These are phyloP conservation scores for Leptosphaerulina australis DNA, from an alignment of 2,329 filamentous ascomycete genomes.

Conservation along the genomic window DNA sequence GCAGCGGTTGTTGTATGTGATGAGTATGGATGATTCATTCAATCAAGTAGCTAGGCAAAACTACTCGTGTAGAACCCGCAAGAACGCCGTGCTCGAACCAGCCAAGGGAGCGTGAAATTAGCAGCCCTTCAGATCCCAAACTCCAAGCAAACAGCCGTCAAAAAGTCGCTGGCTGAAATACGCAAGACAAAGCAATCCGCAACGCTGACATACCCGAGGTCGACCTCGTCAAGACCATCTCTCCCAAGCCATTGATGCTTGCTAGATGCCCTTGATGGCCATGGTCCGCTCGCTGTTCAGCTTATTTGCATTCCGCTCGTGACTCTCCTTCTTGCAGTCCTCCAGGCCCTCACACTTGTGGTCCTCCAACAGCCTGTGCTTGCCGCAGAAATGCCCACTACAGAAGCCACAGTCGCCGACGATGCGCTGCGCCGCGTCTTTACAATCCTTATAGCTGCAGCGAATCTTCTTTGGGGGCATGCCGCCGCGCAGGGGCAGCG, in stretches of 20 bases:
- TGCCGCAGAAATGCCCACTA: conserved; percentile 90
- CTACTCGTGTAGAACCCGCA: neutral
- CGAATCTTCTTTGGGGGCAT: conserved; percentile 75
- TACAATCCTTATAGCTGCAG: conserved; percentile 90
- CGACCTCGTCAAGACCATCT: conserved; percentile 1
- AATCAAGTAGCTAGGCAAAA: conserved; percentile 5
- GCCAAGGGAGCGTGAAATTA: conserved; percentile 6
- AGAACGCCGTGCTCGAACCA: conserved; percentile 13
- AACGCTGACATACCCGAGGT: neutral
- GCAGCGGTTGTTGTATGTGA: no score
- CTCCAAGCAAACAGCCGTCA: conserved; percentile 14
- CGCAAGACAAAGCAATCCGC: conserved; percentile 8
- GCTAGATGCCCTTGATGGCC: conserved; percentile 89
- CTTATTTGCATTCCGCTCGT: conserved; percentile 91
- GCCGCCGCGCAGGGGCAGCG: conserved; percentile 62
- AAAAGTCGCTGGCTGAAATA: conserved; percentile 15
- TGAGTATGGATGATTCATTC: conserved; percentile 12
- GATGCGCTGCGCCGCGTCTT: conserved; percentile 84
- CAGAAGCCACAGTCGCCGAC: conserved; percentile 97
- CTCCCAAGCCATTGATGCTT: no score
- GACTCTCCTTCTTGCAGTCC: conserved; percentile 96
- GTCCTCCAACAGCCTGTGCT: conserved; percentile 90
- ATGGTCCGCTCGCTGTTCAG: conserved; percentile 91
- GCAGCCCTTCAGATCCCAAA: conserved; percentile 11
- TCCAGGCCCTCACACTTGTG: conserved; percentile 93